Percentiles rank a stretch among this genome's conserved stretches.
phyloP scores from a whole-genome alignment of 2,329 filamentous ascomycete genomes.

The Huntiella abstrusa region DNA sequence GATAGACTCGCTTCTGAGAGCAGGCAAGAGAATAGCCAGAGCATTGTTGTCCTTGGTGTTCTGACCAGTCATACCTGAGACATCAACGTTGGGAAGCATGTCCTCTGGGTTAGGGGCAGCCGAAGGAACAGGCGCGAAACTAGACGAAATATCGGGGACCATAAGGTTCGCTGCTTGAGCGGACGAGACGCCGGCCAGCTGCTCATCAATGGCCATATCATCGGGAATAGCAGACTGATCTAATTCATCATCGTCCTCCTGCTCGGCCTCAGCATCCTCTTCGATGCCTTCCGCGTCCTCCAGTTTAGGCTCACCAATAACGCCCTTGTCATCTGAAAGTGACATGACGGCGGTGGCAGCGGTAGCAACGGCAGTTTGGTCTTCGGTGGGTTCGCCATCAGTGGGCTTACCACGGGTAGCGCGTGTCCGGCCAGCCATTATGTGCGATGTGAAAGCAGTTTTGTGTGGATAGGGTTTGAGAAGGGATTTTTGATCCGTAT shows the following conservation, averaged over 20 bases:
- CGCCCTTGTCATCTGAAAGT: conserved; percentile 7
- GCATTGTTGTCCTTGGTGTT: conserved; percentile 11
- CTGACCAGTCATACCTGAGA: conserved; percentile 1
- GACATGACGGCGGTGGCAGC: conserved; percentile 11
- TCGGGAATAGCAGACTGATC: background rate
- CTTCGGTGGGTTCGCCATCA: conserved; percentile 4
- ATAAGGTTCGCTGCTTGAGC: conserved; percentile 12
- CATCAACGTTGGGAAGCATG: conserved; percentile 3
- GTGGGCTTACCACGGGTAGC: conserved; percentile 6
- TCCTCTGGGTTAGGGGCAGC: conserved; percentile 10
- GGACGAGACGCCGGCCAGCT: conserved; percentile 11
- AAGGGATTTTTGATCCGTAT: too few species aligned
- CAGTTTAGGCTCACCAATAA: background rate
- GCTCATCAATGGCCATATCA: conserved; percentile 10
- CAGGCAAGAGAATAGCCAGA: conserved; percentile 15
- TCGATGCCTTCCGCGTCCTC: conserved; percentile 2
- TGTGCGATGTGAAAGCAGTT: background rate
- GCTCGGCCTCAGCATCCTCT: background rate
- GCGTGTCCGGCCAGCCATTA: conserved; percentile 11
- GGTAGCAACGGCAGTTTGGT: conserved; percentile 10
- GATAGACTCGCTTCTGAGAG: conserved; percentile 16
- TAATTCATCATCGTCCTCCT: background rate
- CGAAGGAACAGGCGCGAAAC: conserved; percentile 13
- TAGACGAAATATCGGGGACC: conserved; percentile 12
- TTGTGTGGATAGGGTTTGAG: background rate